Conservation (phyloP, 2,329 filamentous ascomycete species). For the Hypoxylon sp. region DNA sequence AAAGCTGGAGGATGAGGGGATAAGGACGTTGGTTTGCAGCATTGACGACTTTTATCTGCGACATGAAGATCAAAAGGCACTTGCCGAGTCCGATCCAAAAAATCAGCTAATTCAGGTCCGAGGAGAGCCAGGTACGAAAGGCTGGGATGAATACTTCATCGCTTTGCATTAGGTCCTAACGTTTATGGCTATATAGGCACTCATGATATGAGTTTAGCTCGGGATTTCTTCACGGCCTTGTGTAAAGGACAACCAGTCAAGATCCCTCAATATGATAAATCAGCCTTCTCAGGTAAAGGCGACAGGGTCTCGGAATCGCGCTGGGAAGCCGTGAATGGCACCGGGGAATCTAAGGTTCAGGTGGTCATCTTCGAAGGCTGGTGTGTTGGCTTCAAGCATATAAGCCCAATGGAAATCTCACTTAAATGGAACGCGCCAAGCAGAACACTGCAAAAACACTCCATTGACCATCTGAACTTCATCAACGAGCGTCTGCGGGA, state of each 20-base stretch:
- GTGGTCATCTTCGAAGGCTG: conserved; percentile 89
- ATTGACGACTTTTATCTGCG: conserved; percentile 91
- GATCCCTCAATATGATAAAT: conserved; percentile 86
- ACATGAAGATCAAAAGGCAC: conserved; percentile 70
- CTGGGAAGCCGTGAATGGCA: conserved; percentile 68
- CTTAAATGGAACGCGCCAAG: conserved; percentile 60
- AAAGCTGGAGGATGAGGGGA: conserved; percentile 64
- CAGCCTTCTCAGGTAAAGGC: conserved; percentile 76
- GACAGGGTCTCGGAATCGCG: conserved; percentile 71
- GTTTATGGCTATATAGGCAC: conserved; percentile 52
- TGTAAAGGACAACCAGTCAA: conserved; percentile 60
- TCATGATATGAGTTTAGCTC: conserved; percentile 76
- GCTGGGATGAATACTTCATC: conserved; percentile 14
- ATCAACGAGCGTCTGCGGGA: conserved; percentile 57
- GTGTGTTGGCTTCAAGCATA: conserved; percentile 83
- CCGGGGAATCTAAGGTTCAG: conserved; percentile 58
- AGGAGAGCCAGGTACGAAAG: conserved; percentile 74
- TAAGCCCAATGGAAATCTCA: conserved; percentile 61
- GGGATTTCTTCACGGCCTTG: conserved; percentile 67
- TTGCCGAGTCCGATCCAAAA: conserved; percentile 70
- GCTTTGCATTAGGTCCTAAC: conserved; percentile 23
- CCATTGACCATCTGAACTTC: conserved; percentile 58
- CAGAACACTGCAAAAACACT: conserved; percentile 59
- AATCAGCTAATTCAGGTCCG: conserved; percentile 83
- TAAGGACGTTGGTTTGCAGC: conserved; percentile 76